Base-by-base conservation (phyloP, 2,329 filamentous ascomycete genomes). In the Exophiala lecanii-corni region DNA sequence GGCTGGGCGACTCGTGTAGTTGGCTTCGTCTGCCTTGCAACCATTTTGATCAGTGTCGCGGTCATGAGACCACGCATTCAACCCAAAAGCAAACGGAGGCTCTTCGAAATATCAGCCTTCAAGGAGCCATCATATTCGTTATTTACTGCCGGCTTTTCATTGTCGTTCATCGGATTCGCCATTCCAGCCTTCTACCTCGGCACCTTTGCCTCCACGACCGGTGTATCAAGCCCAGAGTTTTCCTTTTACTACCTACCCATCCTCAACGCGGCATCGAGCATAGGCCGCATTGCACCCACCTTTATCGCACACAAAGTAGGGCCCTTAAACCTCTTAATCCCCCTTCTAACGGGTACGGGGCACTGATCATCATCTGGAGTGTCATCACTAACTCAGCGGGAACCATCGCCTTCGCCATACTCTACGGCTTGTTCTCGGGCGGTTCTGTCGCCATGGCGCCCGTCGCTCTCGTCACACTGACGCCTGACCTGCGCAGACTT, bases 241-340 rank as follows among this genome's bases (percentile, higher is more conserved):
- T 32, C 79, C 0, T 82, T 79, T 52, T 86, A 84, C 55, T 69
- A 85, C 16, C 63, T 86, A 4, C 73, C 81, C 1, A 78, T 86
- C 45, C 68, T 85, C 51, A 86, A 86, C 56, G 76, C 71, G 0
- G 75, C 31, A 3, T 44, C 40, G 23, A 36, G 36, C 5, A 35
- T 30, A 16, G 45, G 45, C 17, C 10, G 45, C 18, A 43, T 43
- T 3, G 23, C 44, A 3, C 45, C 45, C 2, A 39, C 37, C 17
- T 39, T 47, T 9, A 20, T 55, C 6, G 47, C 54, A 12, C 54
- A 56, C 35, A 53, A 49, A 20, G 30, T 39, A 16, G 55, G 55
- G 10, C 41, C 47, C 17, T 51, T 51, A 33, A 57, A 57, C 34
- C 35, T 57, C 7, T 40, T 48, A 17, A 52, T 54, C 12, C 28